Evolutionary conservation across 1,284 basidiomycete species (phyloP), one percentile per base, ranked within the genome.

Genomic region (Heliocybe sulcata): DNA sequence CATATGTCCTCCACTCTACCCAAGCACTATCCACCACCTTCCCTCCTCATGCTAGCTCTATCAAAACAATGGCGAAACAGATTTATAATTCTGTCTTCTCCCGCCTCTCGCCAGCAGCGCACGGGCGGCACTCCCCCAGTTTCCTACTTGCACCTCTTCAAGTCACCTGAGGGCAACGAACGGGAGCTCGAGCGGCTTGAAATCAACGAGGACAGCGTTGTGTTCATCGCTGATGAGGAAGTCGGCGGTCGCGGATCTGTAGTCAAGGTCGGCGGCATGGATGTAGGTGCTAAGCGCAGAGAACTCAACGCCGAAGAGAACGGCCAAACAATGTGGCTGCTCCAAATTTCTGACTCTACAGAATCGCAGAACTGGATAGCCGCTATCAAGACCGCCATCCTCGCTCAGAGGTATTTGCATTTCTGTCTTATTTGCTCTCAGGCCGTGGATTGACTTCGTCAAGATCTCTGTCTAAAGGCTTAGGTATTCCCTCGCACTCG

Each of bases 291-390:
- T 2, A 68, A 71, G 66, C 77, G 71, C 61, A 75, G 66, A 61
- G 76, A 77, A 59, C 66, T 72, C 45, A 76, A 75, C 57, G 64
- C 69, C 50, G 78, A 78, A 56, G 77, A 78, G 57, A 69, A 70
- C 12, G 78, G 76, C 10, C 67, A 75, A 54, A 77, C 77, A 3
- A 82, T 83, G 72, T 88, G 87, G 87, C 74, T 84, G 51, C 67
- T 90, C 53, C 83, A 89, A 57, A 82, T 88, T 54, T 61, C 73
- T 14, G 80, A 85, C 64, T 67, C 76, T 10, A 65, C 64, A 2
- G 83, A 86, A 61, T 79, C 83, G 11, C 85, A 88, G 60, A 77
- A 75, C 57, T 90, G 87, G 87, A 89, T 90, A 56, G 73, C 77
- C 9, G 75, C 76, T 27, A 85, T 91, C 62, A 91, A 90, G 68